Percentiles rank a stretch among this genome's conserved stretches.
Conservation (phyloP, 2,329 filamentous ascomycete genomes). For the Venturia pyrina region DNA sequence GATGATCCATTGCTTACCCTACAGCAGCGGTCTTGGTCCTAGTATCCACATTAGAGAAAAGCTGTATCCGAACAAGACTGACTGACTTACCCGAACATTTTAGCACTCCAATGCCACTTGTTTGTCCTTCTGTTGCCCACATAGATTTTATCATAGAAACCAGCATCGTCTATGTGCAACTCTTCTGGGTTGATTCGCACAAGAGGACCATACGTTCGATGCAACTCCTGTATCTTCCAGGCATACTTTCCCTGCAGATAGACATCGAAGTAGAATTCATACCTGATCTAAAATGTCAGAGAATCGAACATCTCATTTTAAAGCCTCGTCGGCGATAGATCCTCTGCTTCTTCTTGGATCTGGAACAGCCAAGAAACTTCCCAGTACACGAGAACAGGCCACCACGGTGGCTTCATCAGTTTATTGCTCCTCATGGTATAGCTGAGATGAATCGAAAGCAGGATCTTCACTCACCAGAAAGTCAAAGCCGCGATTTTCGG, state of each 20-base stretch:
- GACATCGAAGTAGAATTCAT: slow-evolving; percentile 15
- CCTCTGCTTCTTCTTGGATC: not conserved
- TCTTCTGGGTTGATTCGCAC: slow-evolving; percentile 20
- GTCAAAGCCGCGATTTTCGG: slow-evolving; percentile 12
- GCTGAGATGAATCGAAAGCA: too few species aligned
- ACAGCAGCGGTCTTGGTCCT: slow-evolving; percentile 8
- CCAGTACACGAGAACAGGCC: too few species aligned
- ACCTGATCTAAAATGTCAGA: not conserved
- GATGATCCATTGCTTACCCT: not conserved
- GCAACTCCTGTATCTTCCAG: slow-evolving; percentile 12
- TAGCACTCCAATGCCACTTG: slow-evolving; percentile 16
- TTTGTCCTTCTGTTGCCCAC: slow-evolving; percentile 16
- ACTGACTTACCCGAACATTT: slow-evolving; percentile 11
- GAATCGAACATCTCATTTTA: not conserved
- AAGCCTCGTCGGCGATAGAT: not conserved
- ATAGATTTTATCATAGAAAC: slow-evolving; percentile 22
- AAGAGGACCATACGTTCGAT: slow-evolving; percentile 15
- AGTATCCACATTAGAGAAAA: not conserved
- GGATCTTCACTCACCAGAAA: slow-evolving; percentile 6
- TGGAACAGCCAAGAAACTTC: too few species aligned
- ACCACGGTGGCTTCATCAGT: too few species aligned
- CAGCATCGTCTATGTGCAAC: slow-evolving; percentile 16
- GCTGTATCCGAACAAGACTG: not conserved
- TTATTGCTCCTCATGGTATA: too few species aligned
- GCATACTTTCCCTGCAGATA: slow-evolving; percentile 12